phyloP scores from a whole-genome alignment of 768 basidiomycete species.

The Mycena rebaudengoi region DNA sequence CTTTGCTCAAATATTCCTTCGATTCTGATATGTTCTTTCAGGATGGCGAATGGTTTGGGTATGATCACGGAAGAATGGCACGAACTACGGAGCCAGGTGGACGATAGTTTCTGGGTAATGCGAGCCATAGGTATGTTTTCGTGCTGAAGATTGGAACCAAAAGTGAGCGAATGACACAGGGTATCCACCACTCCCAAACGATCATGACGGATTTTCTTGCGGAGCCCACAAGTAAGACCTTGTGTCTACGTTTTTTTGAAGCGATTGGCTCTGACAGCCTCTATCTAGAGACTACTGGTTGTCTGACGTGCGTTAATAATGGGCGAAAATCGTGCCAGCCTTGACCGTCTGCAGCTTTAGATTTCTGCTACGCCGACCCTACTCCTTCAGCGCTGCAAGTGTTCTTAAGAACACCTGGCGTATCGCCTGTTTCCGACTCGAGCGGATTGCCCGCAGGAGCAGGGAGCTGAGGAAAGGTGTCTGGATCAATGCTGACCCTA shows the following conservation, averaged over 20 bases:
- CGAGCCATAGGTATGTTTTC: slow-evolving; percentile 71
- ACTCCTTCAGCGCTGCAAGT: slow-evolving; percentile 87
- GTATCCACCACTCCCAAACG: slow-evolving; percentile 85
- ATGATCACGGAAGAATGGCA: slow-evolving; percentile 76
- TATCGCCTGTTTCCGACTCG: slow-evolving; percentile 32
- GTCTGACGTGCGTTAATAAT: slow-evolving; percentile 69
- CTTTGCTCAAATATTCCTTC: neutral
- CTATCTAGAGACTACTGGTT: slow-evolving; percentile 83
- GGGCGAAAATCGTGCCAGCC: neutral
- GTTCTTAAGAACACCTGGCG: slow-evolving; percentile 60
- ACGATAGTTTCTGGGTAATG: slow-evolving; percentile 92
- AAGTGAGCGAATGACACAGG: slow-evolving; percentile 48
- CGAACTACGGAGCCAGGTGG: slow-evolving; percentile 71
- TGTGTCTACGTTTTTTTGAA: neutral
- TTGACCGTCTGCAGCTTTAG: slow-evolving; percentile 50
- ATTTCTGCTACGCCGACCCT: slow-evolving; percentile 86
- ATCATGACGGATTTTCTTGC: slow-evolving; percentile 86
- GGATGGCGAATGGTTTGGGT: slow-evolving; percentile 85
- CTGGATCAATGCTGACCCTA: slow-evolving; percentile 89
- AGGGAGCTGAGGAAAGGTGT: slow-evolving; percentile 64
- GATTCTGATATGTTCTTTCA: slow-evolving; percentile 36
- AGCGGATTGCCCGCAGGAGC: slow-evolving; percentile 56
- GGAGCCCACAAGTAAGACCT: slow-evolving; percentile 82
- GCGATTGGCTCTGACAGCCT: slow-evolving; percentile 9
- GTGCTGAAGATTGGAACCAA: neutral